phyloP scores from a whole-genome alignment of 352 stramenopile species.

The Thalassiosira exigua region DNA sequence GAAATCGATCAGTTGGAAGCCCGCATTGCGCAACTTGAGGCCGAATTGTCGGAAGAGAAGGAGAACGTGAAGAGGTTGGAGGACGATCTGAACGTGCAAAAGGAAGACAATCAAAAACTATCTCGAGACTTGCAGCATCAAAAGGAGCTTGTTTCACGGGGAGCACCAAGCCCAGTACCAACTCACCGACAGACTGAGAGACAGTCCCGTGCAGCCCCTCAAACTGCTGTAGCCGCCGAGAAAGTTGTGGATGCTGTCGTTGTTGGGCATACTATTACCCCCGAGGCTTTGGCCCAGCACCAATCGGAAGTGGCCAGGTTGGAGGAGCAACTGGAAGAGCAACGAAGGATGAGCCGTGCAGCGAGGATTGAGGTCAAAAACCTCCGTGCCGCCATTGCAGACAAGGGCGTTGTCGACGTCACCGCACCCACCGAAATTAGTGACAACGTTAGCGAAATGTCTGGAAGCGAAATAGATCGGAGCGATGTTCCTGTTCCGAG shows the following conservation, averaged over 20 bases:
- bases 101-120: conserved; percentile 52
- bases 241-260: conserved; percentile 51
- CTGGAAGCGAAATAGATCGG: conserved; percentile 56
- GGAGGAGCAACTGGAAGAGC: conserved; percentile 77
- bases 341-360: conserved; percentile 68
- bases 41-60: conserved; percentile 74
- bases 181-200: conserved; percentile 16
- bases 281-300: conserved; percentile 71
- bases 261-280: conserved; percentile 60
- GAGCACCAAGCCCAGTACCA: conserved; percentile 8
- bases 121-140: conserved; percentile 50
- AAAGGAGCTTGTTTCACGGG: conserved; percentile 41
- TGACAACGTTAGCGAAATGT: conserved; percentile 63
- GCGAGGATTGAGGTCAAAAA: conserved; percentile 82
- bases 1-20: conserved; percentile 79
- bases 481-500: conserved; percentile 46
- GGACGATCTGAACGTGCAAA: conserved; percentile 61
- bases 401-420: conserved; percentile 49
- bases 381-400: conserved; percentile 66
- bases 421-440: conserved; percentile 56
- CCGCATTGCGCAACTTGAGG: conserved; percentile 75
- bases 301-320: conserved; percentile 67
- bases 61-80: conserved; percentile 77
- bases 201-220: conserved; percentile 21
- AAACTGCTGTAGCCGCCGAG: conserved; percentile 24